Conservation (phyloP, 2,329 filamentous ascomycete genomes). For the Fusarium armeniacum region DNA sequence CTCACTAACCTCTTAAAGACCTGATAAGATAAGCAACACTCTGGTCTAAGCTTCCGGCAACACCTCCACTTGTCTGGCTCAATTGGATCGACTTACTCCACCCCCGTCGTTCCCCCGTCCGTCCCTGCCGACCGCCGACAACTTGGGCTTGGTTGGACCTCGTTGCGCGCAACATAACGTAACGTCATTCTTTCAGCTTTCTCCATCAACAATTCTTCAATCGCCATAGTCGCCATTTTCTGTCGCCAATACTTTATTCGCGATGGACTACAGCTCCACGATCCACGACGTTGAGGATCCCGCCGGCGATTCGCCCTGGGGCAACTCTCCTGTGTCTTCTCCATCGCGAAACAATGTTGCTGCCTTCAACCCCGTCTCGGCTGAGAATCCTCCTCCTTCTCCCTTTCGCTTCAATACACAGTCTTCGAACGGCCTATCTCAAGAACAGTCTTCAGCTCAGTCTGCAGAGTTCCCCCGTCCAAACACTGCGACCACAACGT, state of each 20-base stretch:
- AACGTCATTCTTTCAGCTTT: slow-evolving; percentile 46
- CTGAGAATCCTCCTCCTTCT: slow-evolving; percentile 53
- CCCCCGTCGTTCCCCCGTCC: slow-evolving; percentile 36
- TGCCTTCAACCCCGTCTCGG: slow-evolving; percentile 59
- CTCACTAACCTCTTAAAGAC: slow-evolving; percentile 55
- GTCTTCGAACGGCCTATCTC: slow-evolving; percentile 60
- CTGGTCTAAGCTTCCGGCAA: slow-evolving; percentile 27
- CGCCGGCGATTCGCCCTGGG: slow-evolving; percentile 68
- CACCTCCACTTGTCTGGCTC: slow-evolving; percentile 20
- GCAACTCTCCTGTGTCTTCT: slow-evolving; percentile 65
- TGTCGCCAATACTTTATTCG: slow-evolving; percentile 32
- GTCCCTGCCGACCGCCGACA: slow-evolving; percentile 42
- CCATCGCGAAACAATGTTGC: slow-evolving; percentile 63
- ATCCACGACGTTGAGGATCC: slow-evolving; percentile 69
- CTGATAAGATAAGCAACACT: slow-evolving; percentile 48
- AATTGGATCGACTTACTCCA: slow-evolving; percentile 28
- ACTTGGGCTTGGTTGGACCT: slow-evolving; percentile 28
- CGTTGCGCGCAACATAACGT: slow-evolving; percentile 46
- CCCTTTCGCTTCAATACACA: slow-evolving; percentile 62
- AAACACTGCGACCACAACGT: slow-evolving; percentile 62
- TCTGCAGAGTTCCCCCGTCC: slow-evolving; percentile 62
- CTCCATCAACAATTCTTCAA: slow-evolving; percentile 30
- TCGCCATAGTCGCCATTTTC: slow-evolving; percentile 20
- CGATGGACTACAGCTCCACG: slow-evolving; percentile 72
- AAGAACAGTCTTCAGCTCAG: slow-evolving; percentile 53